Evolutionary conservation across 2,329 filamentous ascomycete genomes (phyloP).

Genomic region (Verticillium alfalfae): DNA sequence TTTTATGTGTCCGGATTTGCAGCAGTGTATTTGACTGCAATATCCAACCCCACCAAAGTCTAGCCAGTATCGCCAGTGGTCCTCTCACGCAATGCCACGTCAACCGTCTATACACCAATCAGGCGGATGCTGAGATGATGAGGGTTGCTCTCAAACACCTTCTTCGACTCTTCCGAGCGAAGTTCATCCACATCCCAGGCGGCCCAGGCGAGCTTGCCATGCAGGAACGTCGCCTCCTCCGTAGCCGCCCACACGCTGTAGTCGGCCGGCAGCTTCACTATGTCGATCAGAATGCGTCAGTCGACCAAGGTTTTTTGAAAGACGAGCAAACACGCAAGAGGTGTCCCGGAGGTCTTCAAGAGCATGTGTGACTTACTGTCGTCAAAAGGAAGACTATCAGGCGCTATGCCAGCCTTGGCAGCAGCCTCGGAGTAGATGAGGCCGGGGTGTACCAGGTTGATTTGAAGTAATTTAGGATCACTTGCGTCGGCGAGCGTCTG

Average conservation of each 20-base stretch:
- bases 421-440: slow-evolving; percentile 13
- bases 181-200: slow-evolving; percentile 48
- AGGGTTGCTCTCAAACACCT: slow-evolving; percentile 8
- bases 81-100: background rate
- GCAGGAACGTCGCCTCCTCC: slow-evolving; percentile 39
- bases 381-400: slow-evolving; percentile 16
- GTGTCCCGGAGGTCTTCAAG: too few relatives aligned
- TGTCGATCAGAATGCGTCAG: background rate
- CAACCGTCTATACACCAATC: background rate
- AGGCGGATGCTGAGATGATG: slow-evolving; percentile 8
- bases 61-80: too few relatives aligned
- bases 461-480: slow-evolving; percentile 15
- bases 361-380: slow-evolving; percentile 11
- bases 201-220: slow-evolving; percentile 38
- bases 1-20: too few relatives aligned
- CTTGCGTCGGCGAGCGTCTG: slow-evolving; percentile 32
- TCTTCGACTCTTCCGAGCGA: slow-evolving; percentile 16
- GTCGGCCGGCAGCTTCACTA: slow-evolving; percentile 25
- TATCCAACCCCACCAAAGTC: too few relatives aligned
- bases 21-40: background rate
- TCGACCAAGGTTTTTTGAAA: too few relatives aligned
- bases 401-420: slow-evolving; percentile 1
- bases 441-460: slow-evolving; percentile 18
- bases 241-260: slow-evolving; percentile 39
- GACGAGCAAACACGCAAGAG: background rate